Conservation (phyloP, 768 basidiomycete species). For the Hemileccinum rubropunctum region DNA sequence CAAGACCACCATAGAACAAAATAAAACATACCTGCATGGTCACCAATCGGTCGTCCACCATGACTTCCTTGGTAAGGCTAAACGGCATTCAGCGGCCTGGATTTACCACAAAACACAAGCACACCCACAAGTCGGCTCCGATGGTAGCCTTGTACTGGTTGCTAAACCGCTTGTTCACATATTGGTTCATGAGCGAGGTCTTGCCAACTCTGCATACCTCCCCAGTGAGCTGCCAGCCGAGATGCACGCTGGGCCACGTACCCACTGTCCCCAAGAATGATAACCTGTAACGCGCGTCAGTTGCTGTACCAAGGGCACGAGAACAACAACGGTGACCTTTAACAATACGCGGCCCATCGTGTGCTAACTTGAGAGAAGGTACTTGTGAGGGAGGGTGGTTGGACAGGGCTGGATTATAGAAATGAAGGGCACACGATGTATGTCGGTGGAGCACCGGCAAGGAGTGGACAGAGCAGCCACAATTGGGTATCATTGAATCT, state of each 20-base stretch:
- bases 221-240: conserved; percentile 8
- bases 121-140: conserved; percentile 89
- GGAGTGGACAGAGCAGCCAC: conserved; percentile 9
- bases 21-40: conserved; percentile 86
- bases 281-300: conserved; percentile 60
- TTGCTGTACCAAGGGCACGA: not conserved
- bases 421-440: not conserved
- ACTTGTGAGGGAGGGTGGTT: no score
- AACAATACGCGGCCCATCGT: conserved; percentile 83
- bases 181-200: conserved; percentile 99
- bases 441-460: conserved; percentile 22
- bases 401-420: no score
- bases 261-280: conserved; percentile 98
- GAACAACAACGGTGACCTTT: conserved; percentile 51
- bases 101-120: conserved; percentile 7
- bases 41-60: conserved; percentile 96
- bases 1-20: not conserved
- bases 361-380: conserved; percentile 3
- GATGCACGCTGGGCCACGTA: conserved; percentile 35
- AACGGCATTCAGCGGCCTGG: conserved; percentile 7
- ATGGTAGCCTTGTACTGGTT: conserved; percentile 99
- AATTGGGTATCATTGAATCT: conserved; percentile 20
- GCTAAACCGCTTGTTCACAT: conserved; percentile 99
- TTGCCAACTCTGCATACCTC: conserved; percentile 77
- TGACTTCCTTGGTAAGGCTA: conserved; percentile 96